Percentiles rank a stretch among this genome's conserved stretches.
Evolutionary conservation across 2,329 filamentous ascomycete species (phyloP).

Genomic region (Arthrobotrys musiformis): DNA sequence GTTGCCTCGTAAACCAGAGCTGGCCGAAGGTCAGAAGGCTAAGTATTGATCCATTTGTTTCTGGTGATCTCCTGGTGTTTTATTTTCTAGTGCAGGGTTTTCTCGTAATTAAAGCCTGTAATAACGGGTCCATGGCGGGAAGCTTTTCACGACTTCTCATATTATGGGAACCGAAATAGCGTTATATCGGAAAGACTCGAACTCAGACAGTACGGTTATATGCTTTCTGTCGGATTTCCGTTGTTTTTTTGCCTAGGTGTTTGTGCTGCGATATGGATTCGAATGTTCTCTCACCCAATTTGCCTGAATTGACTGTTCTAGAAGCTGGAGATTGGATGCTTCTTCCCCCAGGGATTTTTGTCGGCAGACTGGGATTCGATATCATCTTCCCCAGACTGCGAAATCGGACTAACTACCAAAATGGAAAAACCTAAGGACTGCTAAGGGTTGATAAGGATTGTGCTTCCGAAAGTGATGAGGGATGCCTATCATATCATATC

Average conservation of each 20-base stretch:
- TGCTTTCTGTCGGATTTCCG: constrained; percentile 13
- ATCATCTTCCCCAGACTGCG: constrained; percentile 55
- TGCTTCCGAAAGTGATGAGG: constrained; percentile 44
- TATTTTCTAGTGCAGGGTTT: constrained; percentile 4
- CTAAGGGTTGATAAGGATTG: constrained; percentile 54
- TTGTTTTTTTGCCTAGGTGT: constrained; percentile 34
- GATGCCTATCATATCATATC: constrained; percentile 54
- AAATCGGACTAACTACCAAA: constrained; percentile 55
- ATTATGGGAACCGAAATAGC: constrained; percentile 30
- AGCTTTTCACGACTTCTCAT: neutral
- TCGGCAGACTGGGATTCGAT: constrained; percentile 45
- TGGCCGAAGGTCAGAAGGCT: neutral
- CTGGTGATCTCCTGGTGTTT: neutral
- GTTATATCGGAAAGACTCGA: constrained; percentile 56
- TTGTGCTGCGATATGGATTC: constrained; percentile 10
- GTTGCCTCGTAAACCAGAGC: no score
- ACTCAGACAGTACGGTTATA: constrained; percentile 22
- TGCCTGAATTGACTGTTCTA: constrained; percentile 54
- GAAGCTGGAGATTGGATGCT: constrained; percentile 52
- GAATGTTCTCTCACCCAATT: constrained; percentile 19
- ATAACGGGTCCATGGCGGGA: neutral
- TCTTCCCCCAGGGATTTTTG: constrained; percentile 44
- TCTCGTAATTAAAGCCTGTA: constrained; percentile 25
- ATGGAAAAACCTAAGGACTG: constrained; percentile 46
- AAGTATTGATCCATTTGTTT: neutral